These are phyloP conservation scores for Oldenlandia corymbosa DNA, from an alignment of 257 asterid species.

Conservation along the genomic window DNA sequence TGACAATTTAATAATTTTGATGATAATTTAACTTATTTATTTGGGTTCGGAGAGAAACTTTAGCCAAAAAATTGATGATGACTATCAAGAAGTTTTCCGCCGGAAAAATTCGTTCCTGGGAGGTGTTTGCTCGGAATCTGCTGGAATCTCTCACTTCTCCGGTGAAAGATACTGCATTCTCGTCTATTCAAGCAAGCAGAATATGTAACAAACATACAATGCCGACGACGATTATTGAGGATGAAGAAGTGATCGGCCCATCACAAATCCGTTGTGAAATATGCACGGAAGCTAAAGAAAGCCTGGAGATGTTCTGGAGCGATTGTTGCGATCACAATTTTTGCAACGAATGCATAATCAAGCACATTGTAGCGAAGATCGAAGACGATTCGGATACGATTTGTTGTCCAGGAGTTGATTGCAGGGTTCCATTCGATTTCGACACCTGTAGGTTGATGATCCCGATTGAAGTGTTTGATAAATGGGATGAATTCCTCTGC, in stretches of 20 bases:
- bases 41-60: background rate
- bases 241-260: conserved; percentile 7
- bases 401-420: conserved; percentile 42
- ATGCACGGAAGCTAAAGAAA: conserved; percentile 53
- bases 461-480: conserved; percentile 31
- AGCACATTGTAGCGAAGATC: conserved; percentile 43
- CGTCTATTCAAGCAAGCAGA: conserved; percentile 29
- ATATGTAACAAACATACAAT: background rate
- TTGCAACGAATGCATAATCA: conserved; percentile 53
- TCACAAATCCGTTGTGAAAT: conserved; percentile 38
- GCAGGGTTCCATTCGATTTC: conserved; percentile 32
- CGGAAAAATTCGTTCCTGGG: background rate
- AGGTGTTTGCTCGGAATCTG: conserved; percentile 5
- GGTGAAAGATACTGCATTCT: conserved; percentile 23
- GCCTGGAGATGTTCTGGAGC: conserved; percentile 56
- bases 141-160: conserved; percentile 30
- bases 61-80: background rate
- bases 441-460: conserved; percentile 42
- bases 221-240: conserved; percentile 12
- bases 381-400: conserved; percentile 29
- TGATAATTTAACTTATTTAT: too few relatives aligned
- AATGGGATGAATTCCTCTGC: conserved; percentile 57
- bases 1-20: too few relatives aligned
- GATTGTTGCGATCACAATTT: conserved; percentile 48
- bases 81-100: conserved; percentile 7